A percentile compares a stretch with the other conserved stretches of the same genome.
Evolutionary conservation across 2,329 filamentous ascomycete species (phyloP).

Genomic region (Sporothrix euskadiensis): DNA sequence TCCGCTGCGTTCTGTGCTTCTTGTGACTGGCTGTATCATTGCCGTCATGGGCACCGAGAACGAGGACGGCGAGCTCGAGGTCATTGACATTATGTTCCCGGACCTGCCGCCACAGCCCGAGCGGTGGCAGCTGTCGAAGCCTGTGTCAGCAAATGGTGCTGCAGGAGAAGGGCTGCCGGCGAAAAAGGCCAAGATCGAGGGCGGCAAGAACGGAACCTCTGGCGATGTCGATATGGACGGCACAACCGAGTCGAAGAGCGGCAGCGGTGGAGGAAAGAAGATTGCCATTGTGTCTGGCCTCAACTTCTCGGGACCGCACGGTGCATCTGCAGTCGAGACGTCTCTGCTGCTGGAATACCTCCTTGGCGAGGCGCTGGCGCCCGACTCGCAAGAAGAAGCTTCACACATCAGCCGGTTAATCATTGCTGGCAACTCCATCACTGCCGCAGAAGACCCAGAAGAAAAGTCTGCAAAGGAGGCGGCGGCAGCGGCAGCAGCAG

Average conservation of each 20-base stretch:
- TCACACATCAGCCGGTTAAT: slow-evolving; percentile 78
- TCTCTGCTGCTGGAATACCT: slow-evolving; percentile 83
- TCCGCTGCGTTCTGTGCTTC: slow-evolving; percentile 63
- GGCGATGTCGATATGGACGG: slow-evolving; percentile 57
- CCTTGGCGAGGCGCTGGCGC: slow-evolving; percentile 73
- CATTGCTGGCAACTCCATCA: slow-evolving; percentile 87
- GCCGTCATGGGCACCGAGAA: slow-evolving; percentile 97
- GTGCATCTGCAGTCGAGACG: slow-evolving; percentile 71
- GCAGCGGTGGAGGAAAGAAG: slow-evolving; percentile 52
- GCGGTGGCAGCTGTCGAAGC: slow-evolving; percentile 71
- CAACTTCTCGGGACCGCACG: slow-evolving; percentile 72
- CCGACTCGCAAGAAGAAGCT: slow-evolving; percentile 58
- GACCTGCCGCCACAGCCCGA: slow-evolving; percentile 80
- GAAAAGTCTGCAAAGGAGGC: slow-evolving; percentile 37
- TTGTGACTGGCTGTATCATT: slow-evolving; percentile 91
- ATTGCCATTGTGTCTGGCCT: slow-evolving; percentile 89
- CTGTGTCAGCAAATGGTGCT: slow-evolving; percentile 38
- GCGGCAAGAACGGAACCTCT: slow-evolving; percentile 44
- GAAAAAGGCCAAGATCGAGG: slow-evolving; percentile 43
- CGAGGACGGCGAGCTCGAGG: slow-evolving; percentile 85
- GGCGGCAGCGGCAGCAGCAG: slow-evolving; percentile 36
- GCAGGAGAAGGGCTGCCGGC: slow-evolving; percentile 37
- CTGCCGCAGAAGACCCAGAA: slow-evolving; percentile 41
- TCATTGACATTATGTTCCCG: slow-evolving; percentile 84
- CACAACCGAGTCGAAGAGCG: slow-evolving; percentile 38